Conservation (phyloP, 257 asterid genomes). For the Nicotiana tomentosiformis region DNA sequence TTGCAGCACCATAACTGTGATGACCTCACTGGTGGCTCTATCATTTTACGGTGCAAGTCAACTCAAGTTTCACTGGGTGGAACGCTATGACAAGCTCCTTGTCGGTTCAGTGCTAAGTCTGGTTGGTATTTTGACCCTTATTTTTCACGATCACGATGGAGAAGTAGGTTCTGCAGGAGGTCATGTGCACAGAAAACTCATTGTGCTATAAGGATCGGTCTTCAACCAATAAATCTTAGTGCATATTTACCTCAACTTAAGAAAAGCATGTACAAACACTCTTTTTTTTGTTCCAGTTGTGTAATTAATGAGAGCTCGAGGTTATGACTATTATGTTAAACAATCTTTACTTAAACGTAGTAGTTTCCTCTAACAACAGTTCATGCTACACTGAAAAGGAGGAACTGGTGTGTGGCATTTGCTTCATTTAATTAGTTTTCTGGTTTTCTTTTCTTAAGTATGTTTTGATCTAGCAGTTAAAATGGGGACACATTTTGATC, state of each 20-base stretch:
- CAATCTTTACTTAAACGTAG: background rate
- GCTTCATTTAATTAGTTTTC: background rate
- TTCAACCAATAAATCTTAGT: background rate
- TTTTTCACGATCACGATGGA: conserved; percentile 73
- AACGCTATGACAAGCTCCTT: conserved; percentile 91
- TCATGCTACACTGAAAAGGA: too few relatives aligned
- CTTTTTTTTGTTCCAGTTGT: background rate
- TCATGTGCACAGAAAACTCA: conserved; percentile 60
- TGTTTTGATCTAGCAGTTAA: background rate
- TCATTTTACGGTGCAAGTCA: conserved; percentile 97
- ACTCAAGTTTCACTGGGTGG: conserved; percentile 98
- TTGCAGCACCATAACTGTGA: conserved; percentile 85
- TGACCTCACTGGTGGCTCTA: conserved; percentile 95
- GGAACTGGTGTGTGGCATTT: background rate
- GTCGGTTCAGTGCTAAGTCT: conserved; percentile 89
- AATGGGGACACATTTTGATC: too few relatives aligned
- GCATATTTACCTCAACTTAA: background rate
- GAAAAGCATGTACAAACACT: background rate
- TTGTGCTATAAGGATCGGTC: conserved; percentile 24
- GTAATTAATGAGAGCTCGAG: background rate
- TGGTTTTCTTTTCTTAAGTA: background rate
- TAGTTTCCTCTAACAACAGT: background rate
- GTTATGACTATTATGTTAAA: background rate
- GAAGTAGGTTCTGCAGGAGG: conserved; percentile 30
- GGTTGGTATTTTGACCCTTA: conserved; percentile 83